Evolutionary conservation across 1,139 yeast genomes (phyloP), one percentile per base, ranked within the genome.

Genomic region (Kazachstania sp.): DNA sequence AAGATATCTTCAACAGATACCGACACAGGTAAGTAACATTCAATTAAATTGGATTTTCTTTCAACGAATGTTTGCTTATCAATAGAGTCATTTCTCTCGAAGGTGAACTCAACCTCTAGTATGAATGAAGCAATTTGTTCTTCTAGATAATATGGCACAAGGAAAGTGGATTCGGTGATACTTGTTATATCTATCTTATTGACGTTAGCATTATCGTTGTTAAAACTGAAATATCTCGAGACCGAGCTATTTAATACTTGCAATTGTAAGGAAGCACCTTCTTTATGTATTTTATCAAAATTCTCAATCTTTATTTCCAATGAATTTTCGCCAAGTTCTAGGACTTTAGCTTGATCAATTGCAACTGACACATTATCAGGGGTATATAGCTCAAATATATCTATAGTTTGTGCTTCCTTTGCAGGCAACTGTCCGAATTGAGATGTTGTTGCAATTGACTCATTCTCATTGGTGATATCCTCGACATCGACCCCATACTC

Each of bases 1-100:
- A 57, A 59, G 20, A 63, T 60, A 41, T 63, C 66, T 45, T 63
- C 66, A 4, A 63, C 65, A 4, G 66, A 59, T 11, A 63, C 65
- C 7, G 63, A 59, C 1, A 63, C 42, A 8, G 65, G 64, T 13
- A 63, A 49, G 43, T 51, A 52, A 34, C 59, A 54, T 28, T 51
- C 49, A 13, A 59, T 48, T 8, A 41, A 32, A n/a, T 53, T 7
- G 1, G 23, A 12, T 29, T 37, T 45, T 5, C 23, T 28, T n/a
- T 45, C 47, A 1, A 19, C 29, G 45, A 54, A 29, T 44, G 4
- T 3, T 13, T 28, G 37, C 8, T 35, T 39, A n/a, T 29, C 32
- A 6, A 11, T 2, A 4, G 28, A 23, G 5, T 30, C 39, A 1
- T 8, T 18, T 5, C 19, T 40, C 15, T 31, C 39, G 38, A 47